A percentile compares a stretch with the other conserved stretches of the same genome.
phyloP scores from a whole-genome alignment of 352 stramenopile species.

The Thalassiosira delicatula region DNA sequence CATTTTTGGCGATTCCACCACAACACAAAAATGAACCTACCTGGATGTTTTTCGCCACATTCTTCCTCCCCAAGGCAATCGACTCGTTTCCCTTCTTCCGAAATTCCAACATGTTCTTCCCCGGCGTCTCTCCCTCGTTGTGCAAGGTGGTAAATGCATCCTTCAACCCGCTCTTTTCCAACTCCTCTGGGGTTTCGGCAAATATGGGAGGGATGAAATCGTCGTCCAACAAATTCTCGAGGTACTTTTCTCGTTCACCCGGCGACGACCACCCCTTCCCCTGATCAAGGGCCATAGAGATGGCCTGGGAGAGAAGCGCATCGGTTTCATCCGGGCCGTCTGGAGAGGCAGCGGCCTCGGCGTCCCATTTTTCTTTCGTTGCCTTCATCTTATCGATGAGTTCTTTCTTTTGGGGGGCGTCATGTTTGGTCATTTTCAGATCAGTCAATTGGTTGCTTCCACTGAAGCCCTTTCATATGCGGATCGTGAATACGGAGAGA shows the following conservation, averaged over 20 bases:
- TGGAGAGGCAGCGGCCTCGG: constrained; percentile 50
- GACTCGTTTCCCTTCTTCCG: constrained; percentile 81
- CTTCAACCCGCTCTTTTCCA: constrained; percentile 75
- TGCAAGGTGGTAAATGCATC: constrained; percentile 81
- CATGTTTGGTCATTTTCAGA: constrained; percentile 35
- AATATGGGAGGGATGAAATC: constrained; percentile 85
- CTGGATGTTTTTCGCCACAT: constrained; percentile 78
- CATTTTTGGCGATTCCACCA: too few species aligned
- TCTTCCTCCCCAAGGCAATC: constrained; percentile 79
- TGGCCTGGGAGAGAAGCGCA: constrained; percentile 79
- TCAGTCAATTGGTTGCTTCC: constrained; percentile 17
- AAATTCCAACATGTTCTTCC: constrained; percentile 78
- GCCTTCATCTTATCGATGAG: constrained; percentile 76
- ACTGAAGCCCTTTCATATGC: too few species aligned
- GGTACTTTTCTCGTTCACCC: constrained; percentile 81
- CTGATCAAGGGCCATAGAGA: constrained; percentile 80
- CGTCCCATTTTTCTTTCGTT: constrained; percentile 72
- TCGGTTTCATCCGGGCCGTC: constrained; percentile 73
- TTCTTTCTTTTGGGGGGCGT: constrained; percentile 39
- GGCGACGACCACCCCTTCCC: constrained; percentile 80
- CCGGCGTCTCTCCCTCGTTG: constrained; percentile 77
- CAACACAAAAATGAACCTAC: constrained; percentile 19
- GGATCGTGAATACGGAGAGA: too few species aligned
- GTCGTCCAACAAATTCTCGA: constrained; percentile 82
- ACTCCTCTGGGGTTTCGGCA: constrained; percentile 73